Evolutionary conservation across 139 green algal species (phyloP), one percentile per base, ranked within the genome.

Genomic region (Zygnema circumcarinatum): DNA sequence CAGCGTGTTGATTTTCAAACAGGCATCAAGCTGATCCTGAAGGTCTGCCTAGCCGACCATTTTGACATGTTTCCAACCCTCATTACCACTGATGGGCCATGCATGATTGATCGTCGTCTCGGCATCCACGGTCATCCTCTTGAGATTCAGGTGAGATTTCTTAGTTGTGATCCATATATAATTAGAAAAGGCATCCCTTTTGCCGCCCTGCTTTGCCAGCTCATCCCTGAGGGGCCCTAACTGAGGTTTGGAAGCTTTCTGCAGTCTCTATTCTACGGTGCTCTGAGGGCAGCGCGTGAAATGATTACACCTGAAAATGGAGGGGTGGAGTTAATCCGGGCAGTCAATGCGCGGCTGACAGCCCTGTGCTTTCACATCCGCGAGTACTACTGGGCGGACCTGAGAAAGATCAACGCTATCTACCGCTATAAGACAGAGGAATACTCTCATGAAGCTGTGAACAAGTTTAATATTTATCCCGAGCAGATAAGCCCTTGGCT

Each of bases 391-490:
- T 90, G 76, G 76, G 32, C 85, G 1, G 85, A 90, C 78, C 53
- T 90, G 1, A n/a, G 29, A 3, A n/a, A 38, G 35, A 72, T 90
- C 29, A 90, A 90, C 85, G 47, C 56, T 41, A 90, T 90, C 38
- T 90, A 90, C 62, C 85, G 86, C 31, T 90, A 83, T 80, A 87
- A 90, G 81, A 90, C 86, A 21, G 86, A 90, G 40, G 86, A 90
- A 36, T 90, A 90, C 78, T 86, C 72, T 2, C n/a, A 87, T 25
- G 86, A 90, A 21, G 86, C 86, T 32, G 56, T 87, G 0, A 90
- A 90, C 76, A 87, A 90, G 78, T 87, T 87, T 53, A 90, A 90
- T 32, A 83, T 90, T 35, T 90, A 90, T 74, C 86, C 86, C n/a
- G 86, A 90, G n/a, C 69, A 84, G 81, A 73, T 88, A 22, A 32